These are phyloP conservation scores for Cinnamomum chago DNA, from an alignment of 164 flowering plant genomes.

Conservation along the genomic window DNA sequence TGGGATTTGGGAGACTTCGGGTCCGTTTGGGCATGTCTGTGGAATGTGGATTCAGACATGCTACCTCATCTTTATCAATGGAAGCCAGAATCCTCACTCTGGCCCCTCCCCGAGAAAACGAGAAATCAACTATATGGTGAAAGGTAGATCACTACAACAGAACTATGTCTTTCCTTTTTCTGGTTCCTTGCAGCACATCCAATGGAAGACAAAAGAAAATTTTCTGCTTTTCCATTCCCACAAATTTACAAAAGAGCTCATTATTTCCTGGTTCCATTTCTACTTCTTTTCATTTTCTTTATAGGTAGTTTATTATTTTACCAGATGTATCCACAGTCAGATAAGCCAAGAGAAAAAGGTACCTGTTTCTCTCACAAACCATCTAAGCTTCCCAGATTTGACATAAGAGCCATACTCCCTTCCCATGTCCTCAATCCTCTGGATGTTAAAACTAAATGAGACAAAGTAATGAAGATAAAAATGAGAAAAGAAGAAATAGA, in stretches of 20 bases:
- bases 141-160: too few species aligned
- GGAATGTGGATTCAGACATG: too few species aligned
- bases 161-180: too few species aligned
- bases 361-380: conserved; percentile 99
- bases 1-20: neutral
- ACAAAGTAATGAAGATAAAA: neutral
- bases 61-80: too few species aligned
- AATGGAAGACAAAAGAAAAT: too few species aligned
- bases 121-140: too few species aligned
- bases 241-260: too few species aligned
- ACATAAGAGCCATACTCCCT: conserved; percentile 70
- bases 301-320: neutral
- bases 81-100: too few species aligned
- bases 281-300: neutral
- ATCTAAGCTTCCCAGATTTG: conserved; percentile 62
- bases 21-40: too few species aligned
- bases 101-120: too few species aligned
- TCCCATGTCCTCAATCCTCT: conserved; percentile 96
- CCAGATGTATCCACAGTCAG: neutral
- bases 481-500: neutral
- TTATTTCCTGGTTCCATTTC: neutral
- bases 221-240: too few species aligned
- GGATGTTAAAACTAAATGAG: conserved; percentile 8
- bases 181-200: too few species aligned
- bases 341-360: neutral